Base-by-base conservation (phyloP, 768 basidiomycete species). In the Lactarius psammicola region DNA sequence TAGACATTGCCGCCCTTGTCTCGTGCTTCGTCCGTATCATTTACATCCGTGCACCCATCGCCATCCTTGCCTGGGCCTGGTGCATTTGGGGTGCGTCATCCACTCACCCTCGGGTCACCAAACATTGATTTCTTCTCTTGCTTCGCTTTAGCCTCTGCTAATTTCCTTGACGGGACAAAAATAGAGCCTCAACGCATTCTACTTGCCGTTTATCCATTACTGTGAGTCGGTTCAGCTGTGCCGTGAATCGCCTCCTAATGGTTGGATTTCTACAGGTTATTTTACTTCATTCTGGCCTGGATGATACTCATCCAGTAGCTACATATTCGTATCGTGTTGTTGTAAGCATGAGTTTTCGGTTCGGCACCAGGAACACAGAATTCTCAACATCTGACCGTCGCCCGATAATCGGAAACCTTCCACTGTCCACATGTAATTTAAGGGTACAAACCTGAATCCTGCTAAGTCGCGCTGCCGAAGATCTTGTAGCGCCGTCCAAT, bases 241-340 rank as follows among this genome's bases (percentile, higher is more conserved):
- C 56, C 53, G 40, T 33, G 61, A 49, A 58, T 66, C 33, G 42
- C 40, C 17, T 40, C 15, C 62, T 72, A 40, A 60, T 44, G 60
- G 68, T 66, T 8, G 30, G 53, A 51, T 57, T 57, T 17, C 49
- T 53, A 1, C 70, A 93, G 92, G 53, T 79, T 97, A 36, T 96
- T 97, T 76, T 97, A 95, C 74, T 95, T 95, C 77, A 87, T 96
- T 70, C 79, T 97, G 46, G 92, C 94, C 3, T 96, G 94, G 94
- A 96, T 96, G 94, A 95, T 96, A 70, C 80, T 96, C 71, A 95
- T 96, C 69, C 92, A 94, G 76, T 95, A 75, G 68, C 66, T 44
- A 49, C 56, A 11, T 36, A 42, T 34, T 33, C 38, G 17, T 63
- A 33, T 59, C 36, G 23, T 34, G 42, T 51, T 42, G 28, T 67